A percentile compares a stretch with the other conserved stretches of the same genome.
Conservation (phyloP, 1,284 basidiomycete genomes). For the Leucoagaricus sp. region DNA sequence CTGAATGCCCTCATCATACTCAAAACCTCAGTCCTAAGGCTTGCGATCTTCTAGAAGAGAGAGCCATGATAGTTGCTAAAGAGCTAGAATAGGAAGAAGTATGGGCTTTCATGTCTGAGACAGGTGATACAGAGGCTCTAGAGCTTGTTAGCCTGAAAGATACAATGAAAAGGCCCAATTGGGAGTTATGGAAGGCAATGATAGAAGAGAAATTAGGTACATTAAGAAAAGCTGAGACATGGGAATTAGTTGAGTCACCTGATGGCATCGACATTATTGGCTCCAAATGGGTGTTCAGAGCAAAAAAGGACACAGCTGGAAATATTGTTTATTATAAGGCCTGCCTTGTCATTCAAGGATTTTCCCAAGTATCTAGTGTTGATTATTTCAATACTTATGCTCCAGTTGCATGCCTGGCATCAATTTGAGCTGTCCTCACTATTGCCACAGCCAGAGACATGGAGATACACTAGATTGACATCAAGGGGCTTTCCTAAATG, state of each 20-base stretch:
- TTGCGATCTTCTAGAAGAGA: neutral
- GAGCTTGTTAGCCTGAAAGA: constrained; percentile 2
- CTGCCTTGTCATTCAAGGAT: constrained; percentile 22
- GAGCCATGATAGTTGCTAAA: neutral
- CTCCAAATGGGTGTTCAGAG: constrained; percentile 9
- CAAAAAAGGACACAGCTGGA: constrained; percentile 9
- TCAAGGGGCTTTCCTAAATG: constrained; percentile 44
- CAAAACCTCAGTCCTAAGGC: neutral
- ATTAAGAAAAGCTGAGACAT: neutral
- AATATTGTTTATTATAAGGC: constrained; percentile 13
- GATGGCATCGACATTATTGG: neutral
- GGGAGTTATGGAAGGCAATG: neutral
- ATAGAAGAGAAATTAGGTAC: constrained; percentile 6
- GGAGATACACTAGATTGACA: constrained; percentile 40
- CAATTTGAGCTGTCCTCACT: constrained; percentile 34
- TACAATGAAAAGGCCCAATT: neutral
- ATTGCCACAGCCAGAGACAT: constrained; percentile 32
- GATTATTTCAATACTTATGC: neutral
- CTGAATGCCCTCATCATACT: neutral
- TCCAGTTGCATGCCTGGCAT: constrained; percentile 33
- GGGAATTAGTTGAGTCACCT: constrained; percentile 2
- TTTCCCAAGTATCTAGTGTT: neutral
- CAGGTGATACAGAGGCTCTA: neutral
- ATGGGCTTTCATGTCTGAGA: neutral
- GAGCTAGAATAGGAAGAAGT: neutral